Base-by-base conservation (phyloP, 805 yeast genomes). In the Brettanomyces bruxellensis region DNA sequence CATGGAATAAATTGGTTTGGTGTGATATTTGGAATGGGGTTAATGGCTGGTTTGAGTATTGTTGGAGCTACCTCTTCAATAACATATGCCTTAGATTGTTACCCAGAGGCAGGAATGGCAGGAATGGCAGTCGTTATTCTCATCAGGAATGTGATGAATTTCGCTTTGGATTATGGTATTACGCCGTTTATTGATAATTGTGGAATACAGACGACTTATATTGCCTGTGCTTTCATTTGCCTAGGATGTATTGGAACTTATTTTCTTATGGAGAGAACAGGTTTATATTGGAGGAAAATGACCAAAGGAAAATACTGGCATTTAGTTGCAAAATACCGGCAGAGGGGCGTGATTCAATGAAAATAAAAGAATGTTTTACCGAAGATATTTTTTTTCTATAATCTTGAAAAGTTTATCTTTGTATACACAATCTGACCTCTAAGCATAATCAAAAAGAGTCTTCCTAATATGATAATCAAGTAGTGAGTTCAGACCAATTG, bases 111-210 rank as follows among this genome's bases (percentile, higher is more conserved):
- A 65, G 72, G 72, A 34, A 68, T 75, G 5, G 75, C 73, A 40
- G 77, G 78, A 1, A 71, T 79, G 43, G 81, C 75, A 44, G 73
- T 78, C 28, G 76, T 78, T 14, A 71, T 80, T 38, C 53, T 79
- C 25, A 72, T 79, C 46, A 69, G 85, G 58, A 79, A 79, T 57
- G 63, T 73, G 14, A 72, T 79, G 72, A 73, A 77, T 13, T 81
- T 81, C 55, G 81, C 76, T 3, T 71, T 76, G 60, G 75, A 73
- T 44, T 80, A 79, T 48, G 84, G 81, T 25, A 70, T 78, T 47
- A 78, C 81, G 2, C 76, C 79, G n/a, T 81, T 83, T 79, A 65
- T 78, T 34, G 60, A 55, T 3, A 68, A 72, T 51, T 59, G 68
- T 45, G 86, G 86, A 1, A 64, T 69, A 45, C 77, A 78, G 53